Evolutionary conservation across 2,329 filamentous ascomycete species (phyloP), one percentile per base, ranked within the genome.

Genomic region (Cercospora sojina): DNA sequence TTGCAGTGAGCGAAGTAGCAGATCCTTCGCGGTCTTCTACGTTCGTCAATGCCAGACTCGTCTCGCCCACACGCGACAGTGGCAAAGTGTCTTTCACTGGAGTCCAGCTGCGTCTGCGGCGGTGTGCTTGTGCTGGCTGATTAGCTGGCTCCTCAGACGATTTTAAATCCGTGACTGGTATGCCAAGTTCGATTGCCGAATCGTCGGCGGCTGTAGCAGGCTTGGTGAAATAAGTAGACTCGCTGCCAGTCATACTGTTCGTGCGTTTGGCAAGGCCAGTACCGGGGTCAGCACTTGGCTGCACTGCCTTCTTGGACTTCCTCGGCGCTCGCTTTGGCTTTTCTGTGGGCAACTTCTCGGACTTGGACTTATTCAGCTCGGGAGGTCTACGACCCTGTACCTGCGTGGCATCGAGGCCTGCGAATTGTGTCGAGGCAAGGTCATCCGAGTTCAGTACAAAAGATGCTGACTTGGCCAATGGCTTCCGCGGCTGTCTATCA

Each of bases 361-460:
- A 20, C 27, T 32, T 16, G 27, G 27, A 12, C 7, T n/a, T 25
- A 16, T 58, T 41, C 13, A 57, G 13, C 41, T 51, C 25, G 7
- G 35, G 43, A 12, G 13, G 27, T 35, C 47, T 64, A 9, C 35
- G 20, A 6, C 58, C 64, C 9, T 62, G 59, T 4, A 60, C 64
- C 23, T 61, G 60, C 25, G 51, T 56, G 6, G 53, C 64, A n/a
- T 59, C 47, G n/a, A 67, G 56, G 4, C 38, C 64, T 16, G 64
- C 64, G 23, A 67, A 67, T 41, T 67, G 65, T 27, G 65, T 70
- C 20, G 64, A 62, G 13, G 62, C 68, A 41, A 64, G 65, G 49
- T 75, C 74, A 51, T 75, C 74, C 3, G 74, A 74, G 51, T 75
- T 72, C 27, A 75, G 53, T 8, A 75, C 71, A 49, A 74, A 71